Evolutionary conservation across 331 rosid genomes (phyloP).

Genomic region (Stylosanthes scabra): DNA sequence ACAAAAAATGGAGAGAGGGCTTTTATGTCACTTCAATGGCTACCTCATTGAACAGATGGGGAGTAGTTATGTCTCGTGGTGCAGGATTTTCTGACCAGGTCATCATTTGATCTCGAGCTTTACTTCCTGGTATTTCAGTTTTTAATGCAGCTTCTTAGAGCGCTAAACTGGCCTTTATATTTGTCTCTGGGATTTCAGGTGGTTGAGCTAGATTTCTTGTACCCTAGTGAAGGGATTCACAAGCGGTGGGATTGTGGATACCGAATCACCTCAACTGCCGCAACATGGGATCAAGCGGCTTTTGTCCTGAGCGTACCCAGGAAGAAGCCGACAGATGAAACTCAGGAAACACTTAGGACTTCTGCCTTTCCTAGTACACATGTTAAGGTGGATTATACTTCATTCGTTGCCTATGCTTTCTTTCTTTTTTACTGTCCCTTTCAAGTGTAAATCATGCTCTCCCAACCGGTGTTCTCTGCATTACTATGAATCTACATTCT

Average conservation of each 20-base stretch:
- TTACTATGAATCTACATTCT: too few species aligned
- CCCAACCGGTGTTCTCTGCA: too few species aligned
- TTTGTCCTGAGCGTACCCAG: constrained; percentile 81
- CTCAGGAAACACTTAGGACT: constrained; percentile 92
- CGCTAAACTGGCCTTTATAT: constrained; percentile 8
- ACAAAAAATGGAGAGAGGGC: constrained; percentile 95
- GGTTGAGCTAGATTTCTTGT: constrained; percentile 87
- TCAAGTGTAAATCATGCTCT: too few species aligned
- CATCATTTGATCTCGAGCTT: constrained; percentile 27
- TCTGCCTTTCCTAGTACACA: constrained; percentile 86
- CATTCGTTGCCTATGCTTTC: neutral
- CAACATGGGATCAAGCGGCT: constrained; percentile 89
- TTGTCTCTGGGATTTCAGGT: constrained; percentile 58
- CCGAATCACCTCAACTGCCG: constrained; percentile 92
- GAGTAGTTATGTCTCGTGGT: constrained; percentile 88
- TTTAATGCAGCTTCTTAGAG: neutral
- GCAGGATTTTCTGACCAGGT: constrained; percentile 86
- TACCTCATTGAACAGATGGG: constrained; percentile 85
- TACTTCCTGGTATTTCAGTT: constrained; percentile 7
- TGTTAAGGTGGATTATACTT: constrained; percentile 58
- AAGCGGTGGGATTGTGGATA: constrained; percentile 84
- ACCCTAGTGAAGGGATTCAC: constrained; percentile 97
- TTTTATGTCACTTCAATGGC: constrained; percentile 92
- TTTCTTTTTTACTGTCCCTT: neutral
- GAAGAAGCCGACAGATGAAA: constrained; percentile 71